These are phyloP conservation scores for Panicum miliaceum DNA, from an alignment of 176 grass and related monocot species.

Conservation along the genomic window DNA sequence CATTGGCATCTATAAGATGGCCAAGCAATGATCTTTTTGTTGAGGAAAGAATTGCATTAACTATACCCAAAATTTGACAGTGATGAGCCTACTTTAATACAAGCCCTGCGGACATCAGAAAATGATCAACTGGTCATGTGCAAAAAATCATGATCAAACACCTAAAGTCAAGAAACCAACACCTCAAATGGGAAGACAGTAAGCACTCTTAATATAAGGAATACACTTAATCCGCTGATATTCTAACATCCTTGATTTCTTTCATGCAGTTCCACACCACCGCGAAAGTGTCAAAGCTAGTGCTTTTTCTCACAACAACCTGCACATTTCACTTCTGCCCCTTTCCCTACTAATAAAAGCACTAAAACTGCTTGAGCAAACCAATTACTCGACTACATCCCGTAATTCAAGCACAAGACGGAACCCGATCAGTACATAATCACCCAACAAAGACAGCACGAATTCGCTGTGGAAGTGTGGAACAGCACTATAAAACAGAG, in stretches of 20 bases:
- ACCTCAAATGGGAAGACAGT: not conserved
- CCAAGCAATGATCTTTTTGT: not conserved
- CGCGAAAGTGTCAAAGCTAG: too few relatives aligned
- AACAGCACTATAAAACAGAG: not conserved
- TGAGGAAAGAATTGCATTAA: not conserved
- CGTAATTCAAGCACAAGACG: not conserved
- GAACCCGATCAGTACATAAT: not conserved
- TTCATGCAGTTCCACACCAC: too few relatives aligned
- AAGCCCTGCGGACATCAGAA: not conserved
- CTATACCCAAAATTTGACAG: not conserved
- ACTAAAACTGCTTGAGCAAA: not conserved
- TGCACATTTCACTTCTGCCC: not conserved
- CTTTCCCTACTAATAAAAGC: not conserved
- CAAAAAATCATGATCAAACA: not conserved
- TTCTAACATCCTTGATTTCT: not conserved
- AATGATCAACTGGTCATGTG: not conserved
- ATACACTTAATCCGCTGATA: not conserved
- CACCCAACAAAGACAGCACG: not conserved
- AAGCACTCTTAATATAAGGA: not conserved
- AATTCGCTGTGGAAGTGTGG: not conserved
- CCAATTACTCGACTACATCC: not conserved
- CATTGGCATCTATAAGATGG: not conserved
- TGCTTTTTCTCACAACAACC: not conserved
- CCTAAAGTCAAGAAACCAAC: not conserved
- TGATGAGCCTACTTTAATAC: not conserved